Evolutionary conservation across 768 basidiomycete genomes (phyloP).

Genomic region (Serpula lacrymans): DNA sequence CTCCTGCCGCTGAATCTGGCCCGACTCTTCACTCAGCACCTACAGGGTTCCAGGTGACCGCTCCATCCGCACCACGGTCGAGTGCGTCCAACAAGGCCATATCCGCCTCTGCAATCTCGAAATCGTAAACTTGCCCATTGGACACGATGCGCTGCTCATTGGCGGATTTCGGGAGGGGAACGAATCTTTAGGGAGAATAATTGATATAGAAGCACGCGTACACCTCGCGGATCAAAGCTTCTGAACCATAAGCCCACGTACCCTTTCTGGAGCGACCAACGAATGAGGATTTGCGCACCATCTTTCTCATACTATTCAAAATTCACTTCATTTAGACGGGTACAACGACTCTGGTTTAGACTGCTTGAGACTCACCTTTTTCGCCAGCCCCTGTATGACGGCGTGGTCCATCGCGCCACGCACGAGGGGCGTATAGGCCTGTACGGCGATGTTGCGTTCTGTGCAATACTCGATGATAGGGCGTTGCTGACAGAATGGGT

Average conservation of each 20-base stretch:
- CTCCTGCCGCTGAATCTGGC: no score
- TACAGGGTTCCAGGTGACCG: conserved; percentile 82
- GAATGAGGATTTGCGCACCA: conserved; percentile 43
- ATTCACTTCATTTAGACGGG: background rate
- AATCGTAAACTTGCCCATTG: conserved; percentile 75
- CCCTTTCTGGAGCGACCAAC: conserved; percentile 48
- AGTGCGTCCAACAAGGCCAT: conserved; percentile 61
- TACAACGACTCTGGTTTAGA: no score
- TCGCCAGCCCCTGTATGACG: conserved; percentile 45
- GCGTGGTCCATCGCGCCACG: conserved; percentile 43
- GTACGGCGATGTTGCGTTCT: conserved; percentile 32
- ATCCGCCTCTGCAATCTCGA: conserved; percentile 61
- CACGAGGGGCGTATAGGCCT: conserved; percentile 38
- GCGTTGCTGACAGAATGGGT: conserved; percentile 36
- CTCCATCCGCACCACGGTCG: conserved; percentile 67
- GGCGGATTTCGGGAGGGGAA: conserved; percentile 78
- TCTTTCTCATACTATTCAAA: conserved; percentile 25
- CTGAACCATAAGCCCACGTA: conserved; percentile 4
- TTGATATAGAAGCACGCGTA: background rate
- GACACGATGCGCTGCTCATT: conserved; percentile 61
- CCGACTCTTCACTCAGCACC: conserved; percentile 32
- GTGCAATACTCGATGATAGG: conserved; percentile 33
- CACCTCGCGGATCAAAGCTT: background rate
- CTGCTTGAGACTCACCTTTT: conserved; percentile 49
- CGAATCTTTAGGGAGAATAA: conserved; percentile 39